phyloP scores from a whole-genome alignment of 176 grass and related monocot genomes.

The Bothriochloa decipiens region DNA sequence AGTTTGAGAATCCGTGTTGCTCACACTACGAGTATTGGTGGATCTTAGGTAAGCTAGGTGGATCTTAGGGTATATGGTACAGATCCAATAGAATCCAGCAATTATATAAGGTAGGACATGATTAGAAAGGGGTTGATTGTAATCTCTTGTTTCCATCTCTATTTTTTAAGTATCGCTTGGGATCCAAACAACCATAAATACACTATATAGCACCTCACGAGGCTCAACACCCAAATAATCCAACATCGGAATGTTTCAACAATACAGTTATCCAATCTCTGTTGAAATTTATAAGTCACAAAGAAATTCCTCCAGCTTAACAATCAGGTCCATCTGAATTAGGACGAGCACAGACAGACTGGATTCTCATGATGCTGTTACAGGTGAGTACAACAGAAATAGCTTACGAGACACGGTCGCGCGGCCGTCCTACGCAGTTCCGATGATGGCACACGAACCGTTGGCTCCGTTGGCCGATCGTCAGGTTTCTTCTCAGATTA shows the following conservation, averaged over 20 bases:
- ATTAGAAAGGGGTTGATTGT: neutral
- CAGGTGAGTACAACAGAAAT: neutral
- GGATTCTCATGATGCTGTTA: no score
- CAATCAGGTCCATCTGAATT: neutral
- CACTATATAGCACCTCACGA: neutral
- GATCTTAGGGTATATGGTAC: no score
- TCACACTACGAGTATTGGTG: no score
- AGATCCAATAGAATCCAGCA: no score
- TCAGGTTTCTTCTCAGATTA: neutral
- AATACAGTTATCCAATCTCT: neutral
- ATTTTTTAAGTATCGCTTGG: neutral
- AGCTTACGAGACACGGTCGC: neutral
- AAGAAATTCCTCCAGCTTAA: conserved; percentile 4
- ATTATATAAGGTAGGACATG: no score
- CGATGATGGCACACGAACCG: neutral
- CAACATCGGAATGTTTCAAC: neutral
- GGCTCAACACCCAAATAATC: neutral
- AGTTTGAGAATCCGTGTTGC: no score
- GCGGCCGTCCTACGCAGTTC: neutral
- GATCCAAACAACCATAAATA: neutral
- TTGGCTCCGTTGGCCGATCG: neutral
- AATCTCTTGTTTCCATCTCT: neutral
- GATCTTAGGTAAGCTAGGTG: no score
- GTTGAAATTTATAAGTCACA: conserved; percentile 30
- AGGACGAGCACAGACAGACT: neutral